Base-by-base conservation (phyloP, 2,329 filamentous ascomycete genomes). In the Aspergillus phoenicis region DNA sequence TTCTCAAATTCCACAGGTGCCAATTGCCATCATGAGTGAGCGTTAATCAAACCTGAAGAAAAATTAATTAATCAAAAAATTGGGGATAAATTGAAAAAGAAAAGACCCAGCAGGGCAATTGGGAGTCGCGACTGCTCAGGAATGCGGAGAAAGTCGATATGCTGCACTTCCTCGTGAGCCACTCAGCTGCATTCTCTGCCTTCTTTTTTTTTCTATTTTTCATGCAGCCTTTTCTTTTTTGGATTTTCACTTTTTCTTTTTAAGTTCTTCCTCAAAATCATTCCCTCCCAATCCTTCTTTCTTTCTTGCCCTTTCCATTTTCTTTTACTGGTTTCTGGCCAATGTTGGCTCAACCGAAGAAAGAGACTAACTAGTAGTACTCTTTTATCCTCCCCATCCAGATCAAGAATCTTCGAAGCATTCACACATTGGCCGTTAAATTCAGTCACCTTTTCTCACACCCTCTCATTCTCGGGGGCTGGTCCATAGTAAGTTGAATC, bases 91-190 rank as follows among this genome's bases (percentile, higher is more conserved):
- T 24, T 26, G 22, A 51, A 30, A 54, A 22, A 36, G 30, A 11
- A 33, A 57, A 36, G 38, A 26, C n/a, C 51, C 17, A 24, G 13
- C 13, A 47, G 11, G 36, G 20, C 38, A 49, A 36, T 26, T 30
- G 28, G 11, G n/a, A 26, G 26, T 54, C 30, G 26, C 43, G 39
- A 47, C 51, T 45, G 43, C 57, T 59, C 57, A 55, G 57, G 57
- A 59, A 59, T 59, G 57, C 57, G 28, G 51, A 49, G 57, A 59
- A 33, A 24, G 54, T 59, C 33, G 49, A 55, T n/a, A 41, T 58
- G 48, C 39, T 43, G 56, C 38, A 17, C 22, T 39, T 51, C 28
- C 17, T 58, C 28, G 56, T 52, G 52, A 55, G 52, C 52, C 52
- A 55, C 53, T 56, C 53, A 47, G 22, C 53, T 30, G 43, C 5